Evolutionary conservation across 257 asterid species (phyloP).

Genomic region (Coffea canephora): DNA sequence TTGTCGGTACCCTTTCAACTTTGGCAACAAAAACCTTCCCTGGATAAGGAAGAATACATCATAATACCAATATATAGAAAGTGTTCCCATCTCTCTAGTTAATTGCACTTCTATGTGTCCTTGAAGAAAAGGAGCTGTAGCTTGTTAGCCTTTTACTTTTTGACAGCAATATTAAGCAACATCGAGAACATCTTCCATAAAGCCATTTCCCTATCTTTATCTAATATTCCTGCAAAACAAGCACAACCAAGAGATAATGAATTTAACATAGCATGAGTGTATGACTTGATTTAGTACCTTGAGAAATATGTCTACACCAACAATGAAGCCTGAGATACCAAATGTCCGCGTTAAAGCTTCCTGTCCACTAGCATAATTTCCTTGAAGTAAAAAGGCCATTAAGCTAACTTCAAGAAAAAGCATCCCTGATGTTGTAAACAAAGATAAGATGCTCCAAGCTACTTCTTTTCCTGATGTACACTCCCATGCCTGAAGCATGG

Average conservation of each 20-base stretch:
- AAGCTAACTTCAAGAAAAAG: conserved; percentile 51
- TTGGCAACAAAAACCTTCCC: too few relatives aligned
- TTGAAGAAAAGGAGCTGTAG: too few relatives aligned
- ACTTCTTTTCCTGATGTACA: conserved; percentile 37
- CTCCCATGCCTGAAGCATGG: conserved; percentile 37
- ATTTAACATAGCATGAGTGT: not conserved
- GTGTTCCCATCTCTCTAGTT: too few relatives aligned
- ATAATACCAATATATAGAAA: too few relatives aligned
- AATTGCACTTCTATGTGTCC: too few relatives aligned
- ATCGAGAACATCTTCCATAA: not conserved
- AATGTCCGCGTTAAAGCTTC: conserved; percentile 45
- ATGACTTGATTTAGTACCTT: conserved; percentile 25
- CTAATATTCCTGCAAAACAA: not conserved
- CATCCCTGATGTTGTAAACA: conserved; percentile 43
- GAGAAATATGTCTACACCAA: conserved; percentile 39
- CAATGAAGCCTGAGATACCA: conserved; percentile 37
- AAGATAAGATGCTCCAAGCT: conserved; percentile 37
- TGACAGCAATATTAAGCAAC: not conserved
- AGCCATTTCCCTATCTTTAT: not conserved
- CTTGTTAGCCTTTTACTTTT: too few relatives aligned
- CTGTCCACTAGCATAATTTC: conserved; percentile 43
- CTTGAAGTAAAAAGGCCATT: conserved; percentile 45
- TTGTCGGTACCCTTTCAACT: too few relatives aligned
- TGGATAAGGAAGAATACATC: too few relatives aligned
- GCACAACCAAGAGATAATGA: not conserved